Evolutionary conservation across 768 basidiomycete genomes (phyloP), one percentile per base, ranked within the genome.

Genomic region (Tricholoma saponaceum): DNA sequence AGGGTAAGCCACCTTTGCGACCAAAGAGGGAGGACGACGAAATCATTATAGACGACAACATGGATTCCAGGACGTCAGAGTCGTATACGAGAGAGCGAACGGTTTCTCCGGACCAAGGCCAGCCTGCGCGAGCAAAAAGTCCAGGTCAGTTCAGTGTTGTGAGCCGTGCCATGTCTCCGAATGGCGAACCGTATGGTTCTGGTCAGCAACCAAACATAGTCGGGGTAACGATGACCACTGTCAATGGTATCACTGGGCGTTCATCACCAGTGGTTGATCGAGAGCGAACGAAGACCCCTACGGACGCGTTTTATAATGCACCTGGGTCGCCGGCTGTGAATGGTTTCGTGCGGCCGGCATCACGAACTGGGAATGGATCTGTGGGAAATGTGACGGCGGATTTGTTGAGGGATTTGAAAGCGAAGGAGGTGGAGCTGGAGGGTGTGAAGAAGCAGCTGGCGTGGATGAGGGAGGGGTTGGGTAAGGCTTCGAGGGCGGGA

Each of bases 381-480:
- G 81, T 86, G 0, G 82, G 86, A 5, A 90, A 83, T 67, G 78
- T 88, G 18, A 79, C 87, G 3, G 84, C 87, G 12, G 94, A 95
- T 66, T 71, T 93, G 59, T 73, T 91, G 44, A 79, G 85, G 39
- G 92, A 95, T 64, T 73, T 95, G 59, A 93, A 90, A 70, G 80
- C 81, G 33, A 93, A 89, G 69, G 94, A 95, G 61, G 75, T 78
- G 35, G 94, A 96, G 69, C 67, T 97, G 47, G 92, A 93, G 61
- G 76, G 76, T 47, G 72, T 89, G 62, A 87, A 84, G 79, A 83
- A 83, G 67, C 83, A 90, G 62, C 86, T 93, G 75, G 74, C 76
- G 33, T 97, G 96, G 89, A 87, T 98, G 85, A 86, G 84, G 67
- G 85, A 86, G 47, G 88, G 91, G 1, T 72, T 99, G 49, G 73